Conservation (phyloP, 164 flowering plant species). For the Piper betle region DNA sequence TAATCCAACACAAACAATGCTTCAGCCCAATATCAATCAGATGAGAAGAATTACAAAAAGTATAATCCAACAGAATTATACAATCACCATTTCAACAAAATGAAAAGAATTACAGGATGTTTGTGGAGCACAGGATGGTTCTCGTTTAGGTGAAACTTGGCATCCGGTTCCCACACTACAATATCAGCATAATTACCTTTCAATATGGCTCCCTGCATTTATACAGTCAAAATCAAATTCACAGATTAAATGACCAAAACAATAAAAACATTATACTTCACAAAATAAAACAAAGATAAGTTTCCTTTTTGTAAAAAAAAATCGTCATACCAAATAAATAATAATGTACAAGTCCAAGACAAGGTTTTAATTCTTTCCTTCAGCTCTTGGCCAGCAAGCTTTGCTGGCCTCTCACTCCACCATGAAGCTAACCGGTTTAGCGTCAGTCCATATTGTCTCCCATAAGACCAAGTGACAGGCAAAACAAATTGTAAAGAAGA, state of each 20-base stretch:
- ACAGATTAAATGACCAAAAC: not conserved
- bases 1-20: not conserved
- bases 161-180: conserved; percentile 91
- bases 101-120: conserved; percentile 48
- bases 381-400: conserved; percentile 60
- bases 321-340: not conserved
- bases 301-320: not conserved
- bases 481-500: conserved; percentile 96
- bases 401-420: conserved; percentile 98
- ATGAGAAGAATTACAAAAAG: not conserved
- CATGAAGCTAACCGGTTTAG: conserved; percentile 60
- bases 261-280: not conserved
- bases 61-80: not conserved
- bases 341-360: not conserved
- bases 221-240: not conserved
- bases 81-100: not conserved
- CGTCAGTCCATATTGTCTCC: conserved; percentile 60
- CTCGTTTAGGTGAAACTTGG: conserved; percentile 50
- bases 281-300: not conserved
- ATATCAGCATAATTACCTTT: conserved; percentile 83
- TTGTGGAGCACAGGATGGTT: conserved; percentile 45
- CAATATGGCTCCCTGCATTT: conserved; percentile 66
- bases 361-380: conserved; percentile 35
- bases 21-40: not conserved
- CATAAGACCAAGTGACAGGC: conserved; percentile 91